Evolutionary conservation across 73 alveolate genomes (phyloP), one percentile per base, ranked within the genome.

Genomic region (Symbiodinium pilosum): DNA sequence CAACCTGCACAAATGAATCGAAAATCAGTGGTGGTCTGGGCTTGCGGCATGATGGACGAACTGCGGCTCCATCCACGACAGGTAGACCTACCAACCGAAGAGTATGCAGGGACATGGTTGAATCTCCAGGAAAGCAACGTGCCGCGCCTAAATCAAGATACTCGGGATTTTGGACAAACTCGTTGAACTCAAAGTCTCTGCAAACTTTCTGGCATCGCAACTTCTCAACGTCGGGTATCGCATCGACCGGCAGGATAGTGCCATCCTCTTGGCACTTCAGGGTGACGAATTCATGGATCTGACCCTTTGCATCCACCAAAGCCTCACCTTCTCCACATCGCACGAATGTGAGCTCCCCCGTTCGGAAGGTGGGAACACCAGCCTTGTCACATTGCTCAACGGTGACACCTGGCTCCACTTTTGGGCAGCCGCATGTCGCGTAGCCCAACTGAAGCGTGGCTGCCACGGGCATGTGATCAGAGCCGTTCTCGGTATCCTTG

Each of bases 401-500:
- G 38, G 30, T 64, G 81, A 64, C 30, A 38, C 81, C 81, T 14
- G 38, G 3, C 12, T 21, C 36, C 7, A n/a, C 73, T 28, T 34
- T 0, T 28, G 81, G 81, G 81, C 81, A 64, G 81, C 16, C 8
- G 81, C 81, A 64, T n/a, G 4, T 64, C 30, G 81, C 81, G 12
- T 64, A n/a, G 41, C 81, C 81, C 30, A 64, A 9, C 81, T 64
- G 81, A 32, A 64, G 32, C 38, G 34, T 64, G 18, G 81, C 81
- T 28, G 30, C 81, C 81, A 64, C 81, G 3, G 81, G 81, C 81
- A 64, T 64, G 81, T 64, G 81, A 64, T 64, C 81, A 28, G 81
- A 64, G 41, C 81, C 81, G 14, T 28, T 64, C 12, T 64, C 41
- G 81, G 24, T n/a, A 14, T 64, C 81, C 30, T 26, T 38, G 81